These are phyloP conservation scores for Beauveria caledonica DNA, from an alignment of 2,329 filamentous ascomycete genomes.

Conservation along the genomic window DNA sequence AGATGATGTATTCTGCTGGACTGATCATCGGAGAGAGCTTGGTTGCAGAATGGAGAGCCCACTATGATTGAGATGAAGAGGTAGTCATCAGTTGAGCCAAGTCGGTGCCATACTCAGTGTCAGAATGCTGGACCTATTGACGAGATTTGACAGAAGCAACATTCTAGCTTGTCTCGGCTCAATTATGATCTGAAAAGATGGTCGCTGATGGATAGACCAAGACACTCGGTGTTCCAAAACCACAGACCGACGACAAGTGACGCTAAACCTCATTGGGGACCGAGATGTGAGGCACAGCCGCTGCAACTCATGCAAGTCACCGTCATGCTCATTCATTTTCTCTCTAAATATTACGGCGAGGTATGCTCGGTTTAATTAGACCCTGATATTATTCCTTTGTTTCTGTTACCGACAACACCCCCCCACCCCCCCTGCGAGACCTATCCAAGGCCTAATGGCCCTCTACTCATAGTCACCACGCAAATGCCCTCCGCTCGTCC, in stretches of 20 bases:
- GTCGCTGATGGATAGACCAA: not conserved
- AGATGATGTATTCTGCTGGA: no score
- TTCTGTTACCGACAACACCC: not conserved
- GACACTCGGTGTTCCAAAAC: constrained; percentile 13
- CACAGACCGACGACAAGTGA: constrained; percentile 6
- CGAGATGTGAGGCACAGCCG: constrained; percentile 18
- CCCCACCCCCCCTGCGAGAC: not conserved
- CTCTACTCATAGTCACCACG: not conserved
- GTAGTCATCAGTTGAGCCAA: no score
- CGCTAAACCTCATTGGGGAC: constrained; percentile 28
- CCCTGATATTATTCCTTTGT: not conserved
- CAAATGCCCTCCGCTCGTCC: not conserved
- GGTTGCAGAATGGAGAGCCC: no score
- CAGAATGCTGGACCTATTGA: not conserved
- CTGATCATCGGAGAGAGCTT: no score
- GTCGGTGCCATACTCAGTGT: no score
- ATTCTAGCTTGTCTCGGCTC: not conserved
- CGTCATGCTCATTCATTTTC: not conserved
- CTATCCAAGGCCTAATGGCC: not conserved
- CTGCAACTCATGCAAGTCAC: not conserved
- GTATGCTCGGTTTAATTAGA: not conserved
- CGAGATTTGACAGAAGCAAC: not conserved
- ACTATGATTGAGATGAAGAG: no score
- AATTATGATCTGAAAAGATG: not conserved
- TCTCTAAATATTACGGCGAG: not conserved